phyloP scores from a whole-genome alignment of 1,139 yeast species.

The Zygoascus sp. region DNA sequence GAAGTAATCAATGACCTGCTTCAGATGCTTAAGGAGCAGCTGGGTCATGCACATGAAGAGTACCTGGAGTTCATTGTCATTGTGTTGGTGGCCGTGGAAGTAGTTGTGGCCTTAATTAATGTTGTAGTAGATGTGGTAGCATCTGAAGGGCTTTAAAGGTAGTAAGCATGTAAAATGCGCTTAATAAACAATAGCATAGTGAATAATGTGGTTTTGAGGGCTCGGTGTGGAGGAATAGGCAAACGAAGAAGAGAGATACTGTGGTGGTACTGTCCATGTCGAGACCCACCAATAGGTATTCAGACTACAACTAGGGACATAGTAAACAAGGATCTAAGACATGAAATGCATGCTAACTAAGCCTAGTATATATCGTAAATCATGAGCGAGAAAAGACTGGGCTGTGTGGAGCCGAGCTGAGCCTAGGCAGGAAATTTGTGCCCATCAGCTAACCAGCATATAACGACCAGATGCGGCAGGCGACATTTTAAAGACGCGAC shows the following conservation, averaged over 20 bases:
- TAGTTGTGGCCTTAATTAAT: constrained; percentile 79
- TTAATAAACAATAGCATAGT: no score
- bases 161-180: no score
- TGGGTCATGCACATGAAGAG: constrained; percentile 84
- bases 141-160: constrained; percentile 9
- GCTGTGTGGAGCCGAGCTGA: no score
- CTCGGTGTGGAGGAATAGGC: not conserved
- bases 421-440: no score
- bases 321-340: no score
- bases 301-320: no score
- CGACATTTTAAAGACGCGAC: no score
- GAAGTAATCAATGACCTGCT: constrained; percentile 90
- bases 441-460: no score
- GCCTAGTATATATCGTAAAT: not conserved
- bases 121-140: constrained; percentile 30
- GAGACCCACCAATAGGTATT: no score
- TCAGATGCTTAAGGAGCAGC: constrained; percentile 94
- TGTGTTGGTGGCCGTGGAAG: constrained; percentile 88
- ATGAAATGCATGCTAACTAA: not conserved
- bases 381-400: not conserved
- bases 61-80: constrained; percentile 89
- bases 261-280: no score
- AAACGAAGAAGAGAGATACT: not conserved
- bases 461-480: no score
- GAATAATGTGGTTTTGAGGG: no score